These are phyloP conservation scores for Vaucheria bursata DNA, from an alignment of 352 stramenopile species.

Conservation along the genomic window DNA sequence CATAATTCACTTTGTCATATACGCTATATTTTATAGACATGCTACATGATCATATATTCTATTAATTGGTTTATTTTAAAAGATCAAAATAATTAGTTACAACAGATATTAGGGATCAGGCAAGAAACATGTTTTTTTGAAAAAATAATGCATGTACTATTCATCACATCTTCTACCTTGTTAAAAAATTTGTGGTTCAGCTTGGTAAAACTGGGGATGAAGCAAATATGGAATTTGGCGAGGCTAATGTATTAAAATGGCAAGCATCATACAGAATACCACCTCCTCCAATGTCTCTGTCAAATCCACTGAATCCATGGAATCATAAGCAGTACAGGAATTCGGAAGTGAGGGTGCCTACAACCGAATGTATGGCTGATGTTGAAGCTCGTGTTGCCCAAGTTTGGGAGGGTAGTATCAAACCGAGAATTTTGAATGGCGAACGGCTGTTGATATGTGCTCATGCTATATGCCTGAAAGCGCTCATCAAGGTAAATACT, in stretches of 20 bases:
- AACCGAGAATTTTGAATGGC: constrained; percentile 14
- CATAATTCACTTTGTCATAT: too few species aligned
- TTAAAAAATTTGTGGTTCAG: background rate
- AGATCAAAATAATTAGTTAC: too few species aligned
- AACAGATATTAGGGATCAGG: too few species aligned
- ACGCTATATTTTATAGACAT: too few species aligned
- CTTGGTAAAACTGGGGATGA: constrained; percentile 21
- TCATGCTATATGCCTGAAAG: background rate
- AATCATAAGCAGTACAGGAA: background rate
- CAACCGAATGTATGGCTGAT: constrained; percentile 44
- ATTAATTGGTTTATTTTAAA: too few species aligned
- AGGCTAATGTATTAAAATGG: constrained; percentile 31
- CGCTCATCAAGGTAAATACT: background rate
- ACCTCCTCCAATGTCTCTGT: constrained; percentile 15
- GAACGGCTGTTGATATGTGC: constrained; percentile 14
- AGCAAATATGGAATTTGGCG: constrained; percentile 17
- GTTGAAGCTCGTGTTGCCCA: constrained; percentile 16
- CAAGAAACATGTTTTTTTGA: too few species aligned
- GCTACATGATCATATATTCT: too few species aligned
- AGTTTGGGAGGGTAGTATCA: constrained; percentile 28
- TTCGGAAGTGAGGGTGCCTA: constrained; percentile 2
- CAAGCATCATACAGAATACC: constrained; percentile 25
- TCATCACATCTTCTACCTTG: too few species aligned
- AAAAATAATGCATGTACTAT: too few species aligned
- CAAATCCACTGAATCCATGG: background rate